Base-by-base conservation (phyloP, 768 basidiomycete species). In the Tricholoma sp. region DNA sequence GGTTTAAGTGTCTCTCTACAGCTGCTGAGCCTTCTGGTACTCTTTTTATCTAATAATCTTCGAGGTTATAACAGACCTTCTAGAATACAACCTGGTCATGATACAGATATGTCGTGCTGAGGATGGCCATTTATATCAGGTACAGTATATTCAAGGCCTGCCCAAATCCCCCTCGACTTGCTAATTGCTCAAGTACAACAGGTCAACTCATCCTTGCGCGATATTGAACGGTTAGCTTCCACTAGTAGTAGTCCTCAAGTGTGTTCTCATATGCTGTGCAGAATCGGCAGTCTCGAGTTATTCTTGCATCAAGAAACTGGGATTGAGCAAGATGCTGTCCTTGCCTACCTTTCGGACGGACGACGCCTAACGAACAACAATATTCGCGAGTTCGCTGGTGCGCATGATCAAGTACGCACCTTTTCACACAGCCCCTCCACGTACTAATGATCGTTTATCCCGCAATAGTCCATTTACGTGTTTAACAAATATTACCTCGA, bases 401-500 rank as follows among this genome's bases (percentile, higher is more conserved):
- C 81, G 18, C 82, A 85, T 63, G 88, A 89, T 70, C 89, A 91
- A 78, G 90, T 89, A 6, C 13, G 60, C 24, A 32, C 6, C 15
- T 20, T 28, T 4, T 31, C 33, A 49, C 34, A 28, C 24, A 36
- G 41, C 44, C 13, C 6, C 24, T 32, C 24, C 44, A 31, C 39
- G 18, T 55, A 33, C 44, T 18, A 45, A 48, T 57, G 13, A 61
- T 49, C 31, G 1, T 9, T 52, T 12, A 24, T 13, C 39, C 49
- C 56, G 20, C 33, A 47, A 54, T 53, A 75, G 91, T 78, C 83
- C 6, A 86, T 94, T 58, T 93, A 82, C 63, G 88, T 93, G 5
- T 94, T 89, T 72, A 93, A 92, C 72, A 91, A 90, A 64, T 75
- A 81, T 63, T 89, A 88, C 63, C 78, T 94, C 36, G 89, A 90